Evolutionary conservation across 768 basidiomycete genomes (phyloP).

Genomic region (Porphyrellus cyaneotinctus): DNA sequence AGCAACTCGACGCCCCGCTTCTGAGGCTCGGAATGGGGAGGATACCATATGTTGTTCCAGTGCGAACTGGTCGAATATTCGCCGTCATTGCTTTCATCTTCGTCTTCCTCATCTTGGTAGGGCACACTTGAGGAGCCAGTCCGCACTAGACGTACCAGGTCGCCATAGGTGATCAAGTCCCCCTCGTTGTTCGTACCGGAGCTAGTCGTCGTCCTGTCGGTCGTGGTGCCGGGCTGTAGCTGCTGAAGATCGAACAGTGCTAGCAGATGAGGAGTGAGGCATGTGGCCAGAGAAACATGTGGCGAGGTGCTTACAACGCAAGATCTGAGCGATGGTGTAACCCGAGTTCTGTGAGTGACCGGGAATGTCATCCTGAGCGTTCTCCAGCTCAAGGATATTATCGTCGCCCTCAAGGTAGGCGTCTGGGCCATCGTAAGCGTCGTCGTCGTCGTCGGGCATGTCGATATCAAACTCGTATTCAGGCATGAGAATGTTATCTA

Average conservation of each 20-base stretch:
- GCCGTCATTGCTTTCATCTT: conserved; percentile 38
- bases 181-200: background rate
- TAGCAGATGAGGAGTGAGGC: conserved; percentile 8
- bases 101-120: conserved; percentile 38
- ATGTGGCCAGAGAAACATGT: background rate
- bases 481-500: conserved; percentile 16
- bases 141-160: conserved; percentile 23
- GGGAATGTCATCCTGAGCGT: conserved; percentile 20
- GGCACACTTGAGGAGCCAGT: conserved; percentile 12
- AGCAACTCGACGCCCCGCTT: conserved; percentile 60
- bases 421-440: conserved; percentile 33
- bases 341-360: background rate
- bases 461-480: conserved; percentile 20
- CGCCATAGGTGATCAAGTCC: conserved; percentile 20
- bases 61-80: conserved; percentile 21
- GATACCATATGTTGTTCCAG: conserved; percentile 33
- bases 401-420: conserved; percentile 35
- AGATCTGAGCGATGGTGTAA: conserved; percentile 22
- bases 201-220: conserved; percentile 6
- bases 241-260: conserved; percentile 30
- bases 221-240: conserved; percentile 11
- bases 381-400: conserved; percentile 33
- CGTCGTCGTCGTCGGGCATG: conserved; percentile 25
- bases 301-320: conserved; percentile 25
- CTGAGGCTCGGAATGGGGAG: conserved; percentile 53